These are phyloP conservation scores for Fonsecaea multimorphosa DNA, from an alignment of 2,329 filamentous ascomycete genomes.

Conservation along the genomic window DNA sequence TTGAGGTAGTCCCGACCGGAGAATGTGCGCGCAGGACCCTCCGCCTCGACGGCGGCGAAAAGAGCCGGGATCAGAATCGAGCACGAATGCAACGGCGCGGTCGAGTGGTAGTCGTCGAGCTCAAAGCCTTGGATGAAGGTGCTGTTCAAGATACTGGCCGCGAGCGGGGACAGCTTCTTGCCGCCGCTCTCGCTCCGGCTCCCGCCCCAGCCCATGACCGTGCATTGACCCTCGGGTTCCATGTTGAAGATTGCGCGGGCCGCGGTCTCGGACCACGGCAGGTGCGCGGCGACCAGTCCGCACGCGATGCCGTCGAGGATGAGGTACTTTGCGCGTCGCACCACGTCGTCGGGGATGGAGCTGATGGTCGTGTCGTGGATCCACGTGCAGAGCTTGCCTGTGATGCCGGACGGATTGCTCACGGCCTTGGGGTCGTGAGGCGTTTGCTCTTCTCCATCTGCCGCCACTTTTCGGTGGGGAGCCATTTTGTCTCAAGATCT, in stretches of 20 bases:
- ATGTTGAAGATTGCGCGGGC: conserved; percentile 43
- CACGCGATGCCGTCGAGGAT: conserved; percentile 54
- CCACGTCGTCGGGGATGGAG: conserved; percentile 45
- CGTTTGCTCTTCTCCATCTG: background rate
- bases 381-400: conserved; percentile 43
- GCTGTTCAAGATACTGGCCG: conserved; percentile 52
- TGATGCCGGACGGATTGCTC: conserved; percentile 25
- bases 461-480: background rate
- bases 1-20: conserved; percentile 45
- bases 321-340: conserved; percentile 50
- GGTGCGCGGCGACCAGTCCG: conserved; percentile 48
- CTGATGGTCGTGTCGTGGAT: conserved; percentile 39
- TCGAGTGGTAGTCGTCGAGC: conserved; percentile 53
- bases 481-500: background rate
- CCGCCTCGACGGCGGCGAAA: conserved; percentile 45
- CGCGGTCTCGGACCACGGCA: conserved; percentile 51
- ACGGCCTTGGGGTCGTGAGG: background rate
- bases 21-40: background rate
- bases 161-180: conserved; percentile 46
- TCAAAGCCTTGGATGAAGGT: conserved; percentile 54
- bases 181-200: too few species aligned
- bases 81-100: conserved; percentile 50
- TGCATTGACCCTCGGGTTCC: conserved; percentile 44
- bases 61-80: conserved; percentile 50
- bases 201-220: conserved; percentile 38